Percentiles rank a stretch among this genome's conserved stretches.
Evolutionary conservation across 805 yeast genomes (phyloP).

Genomic region (Candida silvicultrix): DNA sequence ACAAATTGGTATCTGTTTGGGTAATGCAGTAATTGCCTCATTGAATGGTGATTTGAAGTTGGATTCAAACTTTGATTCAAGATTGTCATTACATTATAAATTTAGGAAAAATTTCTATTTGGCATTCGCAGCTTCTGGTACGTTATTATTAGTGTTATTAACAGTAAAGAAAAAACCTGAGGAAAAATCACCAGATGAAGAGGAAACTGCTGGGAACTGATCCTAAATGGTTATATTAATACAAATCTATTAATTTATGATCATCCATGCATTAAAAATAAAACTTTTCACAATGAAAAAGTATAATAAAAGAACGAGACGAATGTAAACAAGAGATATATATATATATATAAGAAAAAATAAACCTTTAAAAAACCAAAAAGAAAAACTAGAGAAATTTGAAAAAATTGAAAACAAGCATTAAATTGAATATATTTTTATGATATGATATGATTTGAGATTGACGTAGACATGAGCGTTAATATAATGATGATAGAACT

Average conservation of each 20-base stretch:
- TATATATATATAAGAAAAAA: too few relatives aligned
- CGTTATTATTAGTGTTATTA: neutral
- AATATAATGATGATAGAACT: neutral
- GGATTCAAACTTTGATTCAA: neutral
- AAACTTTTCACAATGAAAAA: neutral
- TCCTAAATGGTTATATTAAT: too few relatives aligned
- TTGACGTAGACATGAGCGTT: neutral
- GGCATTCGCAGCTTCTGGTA: neutral
- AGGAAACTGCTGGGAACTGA: neutral
- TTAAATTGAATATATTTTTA: too few relatives aligned
- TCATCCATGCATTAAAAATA: neutral
- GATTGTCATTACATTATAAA: neutral
- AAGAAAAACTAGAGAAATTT: too few relatives aligned
- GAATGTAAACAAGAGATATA: neutral
- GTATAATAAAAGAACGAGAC: neutral
- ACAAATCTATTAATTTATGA: too few relatives aligned
- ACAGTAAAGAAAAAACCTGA: neutral
- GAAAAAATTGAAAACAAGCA: neutral
- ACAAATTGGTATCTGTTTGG: constrained; percentile 25
- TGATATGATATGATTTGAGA: too few relatives aligned
- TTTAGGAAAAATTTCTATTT: neutral
- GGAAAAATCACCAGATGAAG: neutral
- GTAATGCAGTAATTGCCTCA: constrained; percentile 17
- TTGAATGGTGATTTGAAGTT: constrained; percentile 12
- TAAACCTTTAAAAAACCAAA: neutral